Conservation (phyloP, 23 red algal genomes). For the Cyanidium caldarium region DNA sequence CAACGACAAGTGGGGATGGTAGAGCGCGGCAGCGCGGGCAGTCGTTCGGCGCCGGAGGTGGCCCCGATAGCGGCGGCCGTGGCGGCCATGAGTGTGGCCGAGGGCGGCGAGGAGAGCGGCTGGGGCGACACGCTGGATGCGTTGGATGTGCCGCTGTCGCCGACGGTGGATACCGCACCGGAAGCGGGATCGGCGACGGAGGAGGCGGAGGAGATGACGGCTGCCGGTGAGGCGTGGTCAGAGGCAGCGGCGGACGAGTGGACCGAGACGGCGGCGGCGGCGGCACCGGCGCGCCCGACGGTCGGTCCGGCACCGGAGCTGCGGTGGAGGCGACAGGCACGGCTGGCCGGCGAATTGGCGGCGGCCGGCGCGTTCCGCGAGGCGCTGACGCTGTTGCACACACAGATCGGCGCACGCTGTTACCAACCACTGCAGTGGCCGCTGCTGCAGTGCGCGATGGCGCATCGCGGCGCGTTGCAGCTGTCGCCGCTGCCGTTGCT, state of each 20-base stretch:
- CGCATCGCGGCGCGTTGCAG: too few species aligned
- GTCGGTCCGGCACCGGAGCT: conserved; percentile 14
- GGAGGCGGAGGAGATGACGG: conserved; percentile 15
- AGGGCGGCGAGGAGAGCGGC: too few species aligned
- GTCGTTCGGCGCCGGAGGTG: too few species aligned
- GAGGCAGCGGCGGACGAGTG: not conserved
- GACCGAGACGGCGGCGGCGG: not conserved
- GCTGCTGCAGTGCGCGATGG: too few species aligned
- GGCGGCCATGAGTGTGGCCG: too few species aligned
- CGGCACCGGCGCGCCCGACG: conserved; percentile 23
- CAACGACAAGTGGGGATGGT: too few species aligned
- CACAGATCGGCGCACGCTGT: conserved; percentile 38
- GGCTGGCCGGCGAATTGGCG: conserved; percentile 56
- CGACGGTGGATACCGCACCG: too few species aligned
- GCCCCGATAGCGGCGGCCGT: too few species aligned
- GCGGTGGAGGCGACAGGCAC: conserved; percentile 28
- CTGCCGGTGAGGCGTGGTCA: conserved; percentile 14
- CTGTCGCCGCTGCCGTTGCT: too few species aligned
- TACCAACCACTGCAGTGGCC: conserved; percentile 34
- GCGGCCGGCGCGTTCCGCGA: conserved; percentile 64
- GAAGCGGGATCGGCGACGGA: conserved; percentile 8
- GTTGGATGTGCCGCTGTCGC: too few species aligned
- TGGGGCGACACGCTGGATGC: too few species aligned
- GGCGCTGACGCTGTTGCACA: conserved; percentile 36
- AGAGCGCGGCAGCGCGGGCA: too few species aligned